These are phyloP conservation scores for Elsinoe arachidis DNA, from an alignment of 2,329 filamentous ascomycete species.

Conservation along the genomic window DNA sequence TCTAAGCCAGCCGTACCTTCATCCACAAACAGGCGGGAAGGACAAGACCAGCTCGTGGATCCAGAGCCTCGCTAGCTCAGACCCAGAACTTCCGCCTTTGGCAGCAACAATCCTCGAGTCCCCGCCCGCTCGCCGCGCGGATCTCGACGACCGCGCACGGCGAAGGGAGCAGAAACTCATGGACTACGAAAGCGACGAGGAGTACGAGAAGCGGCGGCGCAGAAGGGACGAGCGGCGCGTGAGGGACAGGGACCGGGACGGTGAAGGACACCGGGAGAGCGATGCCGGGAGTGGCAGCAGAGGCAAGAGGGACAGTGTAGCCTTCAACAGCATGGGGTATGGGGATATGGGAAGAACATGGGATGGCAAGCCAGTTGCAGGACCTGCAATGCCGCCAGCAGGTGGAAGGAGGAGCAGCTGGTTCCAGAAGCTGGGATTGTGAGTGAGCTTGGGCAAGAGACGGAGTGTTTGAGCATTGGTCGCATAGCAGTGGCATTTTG, in stretches of 20 bases:
- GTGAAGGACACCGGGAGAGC: conserved; percentile 23
- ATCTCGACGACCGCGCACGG: conserved; percentile 19
- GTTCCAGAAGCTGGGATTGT: conserved; percentile 12
- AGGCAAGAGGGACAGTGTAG: conserved; percentile 14
- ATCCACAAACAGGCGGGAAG: not conserved
- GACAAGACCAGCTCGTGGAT: conserved; percentile 45
- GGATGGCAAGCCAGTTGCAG: conserved; percentile 33
- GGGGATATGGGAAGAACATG: conserved; percentile 30
- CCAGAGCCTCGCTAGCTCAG: conserved; percentile 36
- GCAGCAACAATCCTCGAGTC: conserved; percentile 40
- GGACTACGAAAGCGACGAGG: conserved; percentile 13
- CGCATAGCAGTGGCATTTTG: conserved; percentile 6
- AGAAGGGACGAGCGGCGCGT: conserved; percentile 18
- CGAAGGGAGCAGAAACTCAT: conserved; percentile 9
- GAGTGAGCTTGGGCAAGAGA: not conserved
- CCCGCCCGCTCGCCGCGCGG: conserved; percentile 17
- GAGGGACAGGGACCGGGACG: conserved; percentile 17
- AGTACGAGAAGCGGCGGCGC: conserved; percentile 1
- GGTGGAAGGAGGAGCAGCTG: conserved; percentile 18
- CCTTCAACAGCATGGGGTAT: conserved; percentile 25
- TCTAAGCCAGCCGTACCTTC: conserved; percentile 13
- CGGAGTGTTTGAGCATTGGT: not conserved
- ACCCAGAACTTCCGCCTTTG: conserved; percentile 37
- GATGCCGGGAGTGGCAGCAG: conserved; percentile 25
- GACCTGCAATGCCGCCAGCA: conserved; percentile 15